phyloP scores from a whole-genome alignment of 192 early-diverging fungal species.

The Backusella circina region DNA sequence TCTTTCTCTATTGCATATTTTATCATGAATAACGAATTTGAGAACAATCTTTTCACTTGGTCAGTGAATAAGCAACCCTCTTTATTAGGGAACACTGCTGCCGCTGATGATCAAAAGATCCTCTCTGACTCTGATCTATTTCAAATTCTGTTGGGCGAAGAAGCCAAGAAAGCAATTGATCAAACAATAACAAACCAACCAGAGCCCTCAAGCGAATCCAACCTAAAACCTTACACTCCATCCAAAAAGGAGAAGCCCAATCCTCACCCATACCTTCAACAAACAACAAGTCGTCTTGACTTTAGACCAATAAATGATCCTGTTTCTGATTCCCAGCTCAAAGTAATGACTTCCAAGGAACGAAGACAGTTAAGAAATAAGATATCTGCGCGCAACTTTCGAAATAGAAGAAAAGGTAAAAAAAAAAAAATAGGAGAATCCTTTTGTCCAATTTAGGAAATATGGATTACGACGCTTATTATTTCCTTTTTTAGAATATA shows the following conservation, averaged over 20 bases:
- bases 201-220: background rate
- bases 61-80: background rate
- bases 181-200: background rate
- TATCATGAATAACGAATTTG: slow-evolving; percentile 6
- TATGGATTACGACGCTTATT: background rate
- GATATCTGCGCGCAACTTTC: slow-evolving; percentile 71
- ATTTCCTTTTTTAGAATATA: slow-evolving; percentile 31
- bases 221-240: background rate
- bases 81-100: background rate
- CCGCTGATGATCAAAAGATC: background rate
- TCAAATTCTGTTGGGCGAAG: slow-evolving; percentile 3
- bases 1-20: background rate
- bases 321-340: slow-evolving; percentile 43
- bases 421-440: background rate
- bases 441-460: slow-evolving; percentile 3
- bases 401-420: slow-evolving; percentile 62
- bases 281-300: background rate
- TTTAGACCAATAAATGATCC: slow-evolving; percentile 4
- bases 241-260: background rate
- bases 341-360: slow-evolving; percentile 59
- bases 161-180: background rate
- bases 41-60: background rate
- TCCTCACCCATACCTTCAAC: background rate
- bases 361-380: slow-evolving; percentile 73
- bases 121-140: slow-evolving; percentile 3